These are phyloP conservation scores for Lanmaoa pseudosensibilis DNA, from an alignment of 768 basidiomycete species.

Conservation along the genomic window DNA sequence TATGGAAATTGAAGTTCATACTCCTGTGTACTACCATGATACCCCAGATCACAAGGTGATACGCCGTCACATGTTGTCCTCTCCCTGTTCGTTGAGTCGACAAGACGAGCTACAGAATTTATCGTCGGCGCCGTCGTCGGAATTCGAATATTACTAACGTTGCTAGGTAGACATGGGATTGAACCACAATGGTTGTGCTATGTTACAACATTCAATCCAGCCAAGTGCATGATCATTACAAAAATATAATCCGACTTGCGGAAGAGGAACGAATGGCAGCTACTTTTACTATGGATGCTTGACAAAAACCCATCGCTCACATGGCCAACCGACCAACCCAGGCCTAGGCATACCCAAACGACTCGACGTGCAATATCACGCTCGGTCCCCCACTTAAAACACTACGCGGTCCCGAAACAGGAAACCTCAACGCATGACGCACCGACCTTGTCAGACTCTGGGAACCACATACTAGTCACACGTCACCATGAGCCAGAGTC, in stretches of 20 bases:
- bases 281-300: neutral
- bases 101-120: too few species aligned
- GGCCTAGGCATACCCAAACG: constrained; percentile 44
- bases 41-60: neutral
- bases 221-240: neutral
- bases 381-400: constrained; percentile 39
- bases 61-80: too few species aligned
- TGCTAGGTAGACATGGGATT: too few species aligned
- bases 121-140: constrained; percentile 4
- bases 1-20: constrained; percentile 1
- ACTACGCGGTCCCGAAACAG: constrained; percentile 28
- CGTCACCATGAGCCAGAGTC: neutral
- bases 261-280: neutral
- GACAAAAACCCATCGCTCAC: neutral
- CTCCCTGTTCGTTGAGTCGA: too few species aligned
- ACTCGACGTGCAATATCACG: constrained; percentile 39
- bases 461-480: constrained; percentile 48
- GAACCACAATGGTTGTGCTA: neutral
- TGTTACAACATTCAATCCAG: neutral
- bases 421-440: constrained; percentile 39
- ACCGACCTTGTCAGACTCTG: constrained; percentile 40
- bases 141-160: too few species aligned
- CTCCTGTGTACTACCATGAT: neutral
- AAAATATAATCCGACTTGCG: neutral
- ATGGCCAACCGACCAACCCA: neutral